Base-by-base conservation (phyloP, 1,284 basidiomycete genomes). In the Pterula multifida region DNA sequence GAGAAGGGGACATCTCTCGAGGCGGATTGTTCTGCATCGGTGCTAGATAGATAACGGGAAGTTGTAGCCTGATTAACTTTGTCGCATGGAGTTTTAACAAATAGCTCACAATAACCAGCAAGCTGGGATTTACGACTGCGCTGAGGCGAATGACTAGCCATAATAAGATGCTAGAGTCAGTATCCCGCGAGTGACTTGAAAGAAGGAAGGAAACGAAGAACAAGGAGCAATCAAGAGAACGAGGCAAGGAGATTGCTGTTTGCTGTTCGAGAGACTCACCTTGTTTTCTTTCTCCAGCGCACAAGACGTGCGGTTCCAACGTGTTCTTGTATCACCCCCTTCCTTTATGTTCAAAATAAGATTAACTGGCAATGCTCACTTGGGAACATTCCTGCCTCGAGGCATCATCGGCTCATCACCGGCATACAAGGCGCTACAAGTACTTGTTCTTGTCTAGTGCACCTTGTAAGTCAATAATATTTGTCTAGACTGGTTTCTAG, bases 1-100 rank as follows among this genome's bases (percentile, higher is more conserved):
- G 83, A 2, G 84, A 85, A 35, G 78, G 78, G 26, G 84, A 84
- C 56, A 74, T 70, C 58, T 86, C 82, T 51, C 81, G 73, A 36
- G 72, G 66, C 12, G 73, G 74, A 35, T 75, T 65, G 60, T 66
- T 72, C 59, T 74, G 72, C 56, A 69, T 63, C 13, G 65, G 52
- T 45, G 62, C 70, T 68, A 56, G 47, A 54, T 9, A 42, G 39
- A 42, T 42, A 47, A 55, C 57, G 57, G 54, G 49, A 35, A 51
- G 52, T 45, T 32, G 48, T 54, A 51, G 52, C 47, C 51, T 50
- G 51, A 44, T 49, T 54, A 55, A 50, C 49, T 45, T 56, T 36
- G 12, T 22, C 42, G 13, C 39, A 49, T 19, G 45, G 22, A 24
- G 45, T 26, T 46, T 45, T 52, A 50, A 50, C 39, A 36, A 35